Evolutionary conservation across 1,284 basidiomycete species (phyloP).

Genomic region (Naganishia albida): DNA sequence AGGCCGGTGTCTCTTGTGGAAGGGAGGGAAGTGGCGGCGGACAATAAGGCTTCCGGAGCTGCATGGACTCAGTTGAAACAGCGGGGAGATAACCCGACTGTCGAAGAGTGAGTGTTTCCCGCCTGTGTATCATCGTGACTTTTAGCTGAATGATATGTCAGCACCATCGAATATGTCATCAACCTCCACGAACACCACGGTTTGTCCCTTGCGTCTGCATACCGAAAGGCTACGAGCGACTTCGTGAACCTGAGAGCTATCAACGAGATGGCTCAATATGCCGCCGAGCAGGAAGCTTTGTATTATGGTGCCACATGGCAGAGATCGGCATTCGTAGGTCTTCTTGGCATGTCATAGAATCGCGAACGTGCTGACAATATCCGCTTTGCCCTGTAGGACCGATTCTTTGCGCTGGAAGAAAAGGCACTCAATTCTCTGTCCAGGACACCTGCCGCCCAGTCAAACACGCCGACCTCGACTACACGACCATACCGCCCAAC

Average conservation of each 20-base stretch:
- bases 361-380: background rate
- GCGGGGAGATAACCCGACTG: slow-evolving; percentile 74
- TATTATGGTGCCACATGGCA: slow-evolving; percentile 53
- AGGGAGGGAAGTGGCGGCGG: slow-evolving; percentile 54
- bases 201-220: slow-evolving; percentile 75
- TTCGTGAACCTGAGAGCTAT: slow-evolving; percentile 83
- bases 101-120: slow-evolving; percentile 76
- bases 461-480: slow-evolving; percentile 36
- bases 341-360: background rate
- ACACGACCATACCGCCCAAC: slow-evolving; percentile 11
- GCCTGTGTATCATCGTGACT: background rate
- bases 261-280: slow-evolving; percentile 72
- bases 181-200: slow-evolving; percentile 71
- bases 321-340: slow-evolving; percentile 45
- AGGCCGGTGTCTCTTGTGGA: slow-evolving; percentile 78
- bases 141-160: slow-evolving; percentile 48
- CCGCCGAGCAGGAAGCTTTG: slow-evolving; percentile 79
- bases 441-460: slow-evolving; percentile 23
- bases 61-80: slow-evolving; percentile 77
- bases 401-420: slow-evolving; percentile 39
- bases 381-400: slow-evolving; percentile 17
- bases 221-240: slow-evolving; percentile 74
- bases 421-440: slow-evolving; percentile 37
- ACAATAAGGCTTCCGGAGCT: slow-evolving; percentile 62
- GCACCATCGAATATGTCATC: slow-evolving; percentile 76